Evolutionary conservation across 495 filamentous ascomycete genomes (phyloP).

Genomic region (Mytilinidion resinicola): DNA sequence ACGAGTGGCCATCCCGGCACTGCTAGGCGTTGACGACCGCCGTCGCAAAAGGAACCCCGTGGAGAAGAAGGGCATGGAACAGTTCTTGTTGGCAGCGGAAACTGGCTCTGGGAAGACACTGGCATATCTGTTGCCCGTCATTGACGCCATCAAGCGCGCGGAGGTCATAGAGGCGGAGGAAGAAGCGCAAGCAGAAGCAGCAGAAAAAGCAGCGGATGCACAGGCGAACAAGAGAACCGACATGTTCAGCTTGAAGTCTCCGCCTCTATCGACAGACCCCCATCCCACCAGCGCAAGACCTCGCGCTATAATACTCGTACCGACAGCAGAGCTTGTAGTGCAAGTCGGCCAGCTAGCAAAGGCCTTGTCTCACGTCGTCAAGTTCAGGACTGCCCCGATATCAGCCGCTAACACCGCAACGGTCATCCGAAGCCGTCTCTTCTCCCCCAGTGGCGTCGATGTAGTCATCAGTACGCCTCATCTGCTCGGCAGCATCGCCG

Average conservation of each 20-base stretch:
- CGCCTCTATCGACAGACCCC: slow-evolving; percentile 54
- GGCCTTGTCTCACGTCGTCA: slow-evolving; percentile 69
- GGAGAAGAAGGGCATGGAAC: slow-evolving; percentile 47
- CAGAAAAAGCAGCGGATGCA: slow-evolving; percentile 45
- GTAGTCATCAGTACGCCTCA: slow-evolving; percentile 83
- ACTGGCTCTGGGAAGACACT: slow-evolving; percentile 96
- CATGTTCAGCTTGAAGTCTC: slow-evolving; percentile 49
- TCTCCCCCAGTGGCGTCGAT: slow-evolving; percentile 75
- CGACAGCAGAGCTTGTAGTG: slow-evolving; percentile 85
- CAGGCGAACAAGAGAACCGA: slow-evolving; percentile 43
- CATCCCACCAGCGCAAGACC: slow-evolving; percentile 71
- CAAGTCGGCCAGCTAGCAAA: slow-evolving; percentile 80
- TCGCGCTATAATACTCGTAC: slow-evolving; percentile 79
- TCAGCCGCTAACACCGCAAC: slow-evolving; percentile 65
- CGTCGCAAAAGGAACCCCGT: slow-evolving; percentile 30
- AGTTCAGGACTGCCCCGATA: slow-evolving; percentile 72
- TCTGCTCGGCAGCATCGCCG: slow-evolving; percentile 75
- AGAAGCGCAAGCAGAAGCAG: slow-evolving; percentile 37
- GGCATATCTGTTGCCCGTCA: slow-evolving; percentile 74
- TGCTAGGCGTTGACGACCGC: slow-evolving; percentile 49
- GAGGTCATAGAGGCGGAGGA: slow-evolving; percentile 56
- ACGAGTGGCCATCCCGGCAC: slow-evolving; percentile 72
- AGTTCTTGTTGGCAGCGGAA: slow-evolving; percentile 88
- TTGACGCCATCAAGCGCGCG: slow-evolving; percentile 75
- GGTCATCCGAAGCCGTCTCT: slow-evolving; percentile 82